Base-by-base conservation (phyloP, 2,329 filamentous ascomycete genomes). In the Capronia coronata region DNA sequence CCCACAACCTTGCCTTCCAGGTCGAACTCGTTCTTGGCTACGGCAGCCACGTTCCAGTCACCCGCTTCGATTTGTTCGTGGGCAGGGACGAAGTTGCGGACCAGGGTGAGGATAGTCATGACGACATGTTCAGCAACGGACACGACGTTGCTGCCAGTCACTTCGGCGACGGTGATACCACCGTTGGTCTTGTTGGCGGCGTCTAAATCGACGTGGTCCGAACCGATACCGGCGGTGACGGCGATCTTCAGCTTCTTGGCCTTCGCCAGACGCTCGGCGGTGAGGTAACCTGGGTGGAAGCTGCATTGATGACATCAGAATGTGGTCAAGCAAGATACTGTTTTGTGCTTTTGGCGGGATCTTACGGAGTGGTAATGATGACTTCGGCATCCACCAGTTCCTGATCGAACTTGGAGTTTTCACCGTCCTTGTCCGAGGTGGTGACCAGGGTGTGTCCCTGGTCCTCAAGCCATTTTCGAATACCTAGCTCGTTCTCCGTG, bases 211-310 rank as follows among this genome's bases (percentile, higher is more conserved):
- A 98, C 87, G 73, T 98, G 93, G 75, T 98, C 93, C 45, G 91
- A 97, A 61, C 93, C 93, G 67, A 98, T 95, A 76, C 93, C 93
- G 63, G 93, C 93, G 44, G 93, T 98, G 71, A 98, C 75, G 69
- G 91, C 91, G 56, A 98, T 77, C 83, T 97, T 97, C 65, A 98
- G 86, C 51, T 98, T 97, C 86, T 97, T 97, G 62, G 93, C 93
- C 77, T 93, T 94, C 65, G 88, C 88, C 49, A 98, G 83, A 67
- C 93, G 90, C 77, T 97, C 91, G 47, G 87, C 88, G 43, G 87
- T 97, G 52, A 98, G 85, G 78, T 98, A 98, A 59, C 91, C 93
- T 47, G 91, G 91, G 78, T 97, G 91, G 84, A 97, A 97, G 67
- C 87, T 94, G 62, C 35, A 37, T 6, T 43, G n/a, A 14, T 21